Conservation (phyloP, 2,329 filamentous ascomycete genomes). For the Sclerotinia glacialis region DNA sequence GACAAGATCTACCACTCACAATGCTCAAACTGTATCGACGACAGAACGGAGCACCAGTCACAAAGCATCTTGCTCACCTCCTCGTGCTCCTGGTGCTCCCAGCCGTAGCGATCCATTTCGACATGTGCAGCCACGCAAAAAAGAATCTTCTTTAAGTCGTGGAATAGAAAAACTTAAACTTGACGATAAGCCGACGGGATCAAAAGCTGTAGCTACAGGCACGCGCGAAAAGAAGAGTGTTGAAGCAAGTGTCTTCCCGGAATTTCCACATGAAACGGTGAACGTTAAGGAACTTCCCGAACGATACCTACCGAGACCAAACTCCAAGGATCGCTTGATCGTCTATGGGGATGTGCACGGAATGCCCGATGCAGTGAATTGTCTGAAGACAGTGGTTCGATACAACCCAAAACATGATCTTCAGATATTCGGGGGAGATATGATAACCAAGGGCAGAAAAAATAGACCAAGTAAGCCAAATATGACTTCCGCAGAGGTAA, state of each 20-base stretch:
- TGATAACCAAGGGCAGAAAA: not conserved
- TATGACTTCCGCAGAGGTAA: not conserved
- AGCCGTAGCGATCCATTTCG: not conserved
- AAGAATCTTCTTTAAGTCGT: not conserved
- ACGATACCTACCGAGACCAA: not conserved
- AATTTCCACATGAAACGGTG: not conserved
- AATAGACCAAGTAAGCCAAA: not conserved
- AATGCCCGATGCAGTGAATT: not conserved
- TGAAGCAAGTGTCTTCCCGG: not conserved
- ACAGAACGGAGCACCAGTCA: not conserved
- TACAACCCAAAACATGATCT: not conserved
- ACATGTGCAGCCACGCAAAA: not conserved
- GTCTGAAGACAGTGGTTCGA: not conserved
- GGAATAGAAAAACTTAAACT: not conserved
- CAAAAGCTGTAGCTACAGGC: not conserved
- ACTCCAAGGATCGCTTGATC: not conserved
- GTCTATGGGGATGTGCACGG: not conserved
- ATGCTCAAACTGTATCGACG: fast-evolving
- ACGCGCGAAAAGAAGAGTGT: not conserved
- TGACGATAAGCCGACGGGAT: not conserved
- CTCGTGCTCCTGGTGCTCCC: not conserved
- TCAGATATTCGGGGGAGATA: conserved; percentile 2
- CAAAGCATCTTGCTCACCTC: not conserved
- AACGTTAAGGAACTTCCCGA: not conserved
- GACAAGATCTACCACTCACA: not conserved